Conservation (phyloP, 1,139 yeast species). For the Citeromyces siamensis region DNA sequence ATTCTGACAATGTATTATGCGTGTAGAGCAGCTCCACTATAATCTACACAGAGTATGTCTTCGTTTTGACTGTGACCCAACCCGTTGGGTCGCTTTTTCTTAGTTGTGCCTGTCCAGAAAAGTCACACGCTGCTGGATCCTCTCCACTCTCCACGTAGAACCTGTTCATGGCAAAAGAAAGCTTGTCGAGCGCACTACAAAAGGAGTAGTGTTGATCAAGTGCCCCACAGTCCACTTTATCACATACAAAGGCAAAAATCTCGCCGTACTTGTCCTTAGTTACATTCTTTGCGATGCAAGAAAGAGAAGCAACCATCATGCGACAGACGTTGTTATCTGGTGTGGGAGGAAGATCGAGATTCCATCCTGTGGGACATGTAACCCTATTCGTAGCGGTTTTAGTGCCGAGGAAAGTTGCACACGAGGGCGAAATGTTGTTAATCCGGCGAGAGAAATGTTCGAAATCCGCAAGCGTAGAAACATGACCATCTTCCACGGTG, state of each 20-base stretch:
- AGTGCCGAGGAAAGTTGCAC: too few species aligned
- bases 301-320: not conserved
- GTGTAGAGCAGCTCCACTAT: too few species aligned
- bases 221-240: not conserved
- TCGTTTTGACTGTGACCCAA: too few species aligned
- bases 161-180: not conserved
- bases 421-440: conserved; percentile 44
- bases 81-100: too few species aligned
- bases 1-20: too few species aligned
- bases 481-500: conserved; percentile 26
- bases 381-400: too few species aligned
- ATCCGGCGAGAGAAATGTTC: conserved; percentile 37
- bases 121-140: not conserved
- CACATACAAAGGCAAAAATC: not conserved
- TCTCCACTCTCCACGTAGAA: not conserved
- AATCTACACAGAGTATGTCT: too few species aligned
- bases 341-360: conserved; percentile 1
- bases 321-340: not conserved
- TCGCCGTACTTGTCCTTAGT: not conserved
- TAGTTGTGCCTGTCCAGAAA: too few species aligned
- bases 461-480: conserved; percentile 51
- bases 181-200: not conserved
- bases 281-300: not conserved
- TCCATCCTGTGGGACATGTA: too few species aligned
- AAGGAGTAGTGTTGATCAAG: not conserved